Base-by-base conservation (phyloP, 805 yeast genomes). In the Saccharomycopsis javanensis region DNA sequence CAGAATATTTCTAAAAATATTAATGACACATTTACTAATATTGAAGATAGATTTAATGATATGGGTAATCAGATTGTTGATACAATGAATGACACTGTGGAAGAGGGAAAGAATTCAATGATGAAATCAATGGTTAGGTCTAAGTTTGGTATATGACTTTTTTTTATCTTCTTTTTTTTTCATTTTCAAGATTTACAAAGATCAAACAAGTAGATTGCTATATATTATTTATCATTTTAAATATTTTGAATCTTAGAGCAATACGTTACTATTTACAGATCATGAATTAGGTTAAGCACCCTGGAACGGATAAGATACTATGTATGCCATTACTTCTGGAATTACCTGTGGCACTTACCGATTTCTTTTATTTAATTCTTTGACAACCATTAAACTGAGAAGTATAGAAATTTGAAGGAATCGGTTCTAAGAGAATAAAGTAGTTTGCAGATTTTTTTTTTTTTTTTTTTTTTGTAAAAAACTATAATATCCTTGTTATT, bases 21-120 rank as follows among this genome's bases (percentile, higher is more conserved):
- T 33, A 81, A 80, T 59, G 72, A 73, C 34, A 82, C 83, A 0
- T 66, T 80, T 56, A 85, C 81, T 51, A 63, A 71, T 2, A 65
- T 80, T 16, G 87, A 81, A 63, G 83, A 79, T 56, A 70, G 76
- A 8, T 66, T 82, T 54, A 79, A 81, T 65, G 81, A 79, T 23
- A 81, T 80, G 61, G 86, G 87, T 5, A 77, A 74, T 50, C 74
- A 71, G 27, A 70, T 82, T 30, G 76, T 79, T 58, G 83, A 81
- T 60, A 68, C 77, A 15, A 71, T 83, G 73, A 77, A 72, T 59
- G 85, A 79, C 13, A 67, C 79, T 1, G 67, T 79, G 50, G 82
- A 78, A 46, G 72, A 72, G 11, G 77, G 75, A 13, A 79, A 82
- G 61, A 77, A 73, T 51, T 75, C 77, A 35, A 62, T 82, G 57